Conservation (phyloP, 108 stramenopile species). For the Aurantiochytrium sp. region DNA sequence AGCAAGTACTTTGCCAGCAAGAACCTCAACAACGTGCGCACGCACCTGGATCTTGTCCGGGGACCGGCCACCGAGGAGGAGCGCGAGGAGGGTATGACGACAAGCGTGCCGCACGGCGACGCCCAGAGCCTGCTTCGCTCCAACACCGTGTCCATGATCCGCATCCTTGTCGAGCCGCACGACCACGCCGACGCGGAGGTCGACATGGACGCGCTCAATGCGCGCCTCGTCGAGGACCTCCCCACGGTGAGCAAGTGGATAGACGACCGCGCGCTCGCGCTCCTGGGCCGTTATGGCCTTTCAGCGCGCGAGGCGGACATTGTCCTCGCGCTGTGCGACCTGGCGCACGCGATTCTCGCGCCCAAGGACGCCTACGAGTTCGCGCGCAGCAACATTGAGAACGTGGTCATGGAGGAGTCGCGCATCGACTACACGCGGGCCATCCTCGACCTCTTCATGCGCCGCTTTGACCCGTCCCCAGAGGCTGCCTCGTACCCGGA, state of each 20-base stretch:
- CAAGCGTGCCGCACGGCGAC: not conserved
- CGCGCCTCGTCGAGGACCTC: constrained; percentile 52
- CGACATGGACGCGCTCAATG: not conserved
- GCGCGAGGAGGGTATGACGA: constrained; percentile 51
- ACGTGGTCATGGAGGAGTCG: not conserved
- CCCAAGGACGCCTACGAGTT: constrained; percentile 32
- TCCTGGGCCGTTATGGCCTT: not conserved
- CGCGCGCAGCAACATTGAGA: constrained; percentile 20
- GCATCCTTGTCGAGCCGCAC: constrained; percentile 66
- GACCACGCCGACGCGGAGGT: constrained; percentile 10
- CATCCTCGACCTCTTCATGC: not conserved
- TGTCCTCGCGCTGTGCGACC: constrained; percentile 57
- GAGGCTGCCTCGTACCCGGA: constrained; percentile 52
- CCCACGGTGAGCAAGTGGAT: constrained; percentile 85
- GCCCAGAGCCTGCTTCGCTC: not conserved
- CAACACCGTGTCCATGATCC: constrained; percentile 68
- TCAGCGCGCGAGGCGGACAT: constrained; percentile 51
- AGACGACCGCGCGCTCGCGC: constrained; percentile 65
- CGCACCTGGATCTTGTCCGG: constrained; percentile 77
- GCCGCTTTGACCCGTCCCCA: constrained; percentile 49
- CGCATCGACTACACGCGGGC: constrained; percentile 36
- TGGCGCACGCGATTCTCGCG: constrained; percentile 16
- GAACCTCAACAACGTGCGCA: constrained; percentile 77
- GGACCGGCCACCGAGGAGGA: constrained; percentile 73
- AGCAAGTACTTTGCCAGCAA: constrained; percentile 71